phyloP scores from a whole-genome alignment of 2,329 filamentous ascomycete genomes.

The Ceratocystis papillata region DNA sequence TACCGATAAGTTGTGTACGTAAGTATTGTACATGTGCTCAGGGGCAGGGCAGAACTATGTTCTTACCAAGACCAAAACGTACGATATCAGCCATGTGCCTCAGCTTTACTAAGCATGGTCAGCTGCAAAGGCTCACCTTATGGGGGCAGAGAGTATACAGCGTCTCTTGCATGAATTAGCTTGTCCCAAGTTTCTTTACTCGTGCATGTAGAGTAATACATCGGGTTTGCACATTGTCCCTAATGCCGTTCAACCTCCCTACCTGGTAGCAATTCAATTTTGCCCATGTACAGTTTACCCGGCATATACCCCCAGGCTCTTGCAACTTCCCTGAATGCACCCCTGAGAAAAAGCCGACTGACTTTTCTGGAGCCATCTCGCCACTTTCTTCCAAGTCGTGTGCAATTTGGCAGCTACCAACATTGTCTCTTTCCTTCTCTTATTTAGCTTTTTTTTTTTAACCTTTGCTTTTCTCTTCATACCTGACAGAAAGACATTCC shows the following conservation, averaged over 20 bases:
- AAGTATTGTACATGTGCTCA: background rate
- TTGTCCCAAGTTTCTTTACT: background rate
- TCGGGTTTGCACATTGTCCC: background rate
- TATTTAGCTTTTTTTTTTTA: background rate
- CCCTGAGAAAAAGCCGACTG: background rate
- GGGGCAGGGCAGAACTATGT: background rate
- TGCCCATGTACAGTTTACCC: background rate
- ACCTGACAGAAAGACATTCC: conserved; percentile 4
- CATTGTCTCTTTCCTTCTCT: background rate
- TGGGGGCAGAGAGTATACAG: background rate
- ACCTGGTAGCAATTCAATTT: background rate
- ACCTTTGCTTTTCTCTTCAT: background rate
- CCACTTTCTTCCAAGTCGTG: background rate
- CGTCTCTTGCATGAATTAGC: background rate
- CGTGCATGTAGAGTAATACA: background rate
- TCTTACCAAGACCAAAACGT: background rate
- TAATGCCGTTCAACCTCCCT: background rate
- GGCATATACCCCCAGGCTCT: background rate
- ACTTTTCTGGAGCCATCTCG: conserved; percentile 1
- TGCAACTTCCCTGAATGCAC: background rate
- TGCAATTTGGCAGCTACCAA: background rate
- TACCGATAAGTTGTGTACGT: background rate
- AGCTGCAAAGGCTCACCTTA: background rate
- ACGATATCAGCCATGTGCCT: background rate
- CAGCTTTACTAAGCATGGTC: background rate